Percentiles rank a stretch among this genome's conserved stretches.
phyloP scores from a whole-genome alignment of 495 filamentous ascomycete species.

The Penicillium ochrochloron region DNA sequence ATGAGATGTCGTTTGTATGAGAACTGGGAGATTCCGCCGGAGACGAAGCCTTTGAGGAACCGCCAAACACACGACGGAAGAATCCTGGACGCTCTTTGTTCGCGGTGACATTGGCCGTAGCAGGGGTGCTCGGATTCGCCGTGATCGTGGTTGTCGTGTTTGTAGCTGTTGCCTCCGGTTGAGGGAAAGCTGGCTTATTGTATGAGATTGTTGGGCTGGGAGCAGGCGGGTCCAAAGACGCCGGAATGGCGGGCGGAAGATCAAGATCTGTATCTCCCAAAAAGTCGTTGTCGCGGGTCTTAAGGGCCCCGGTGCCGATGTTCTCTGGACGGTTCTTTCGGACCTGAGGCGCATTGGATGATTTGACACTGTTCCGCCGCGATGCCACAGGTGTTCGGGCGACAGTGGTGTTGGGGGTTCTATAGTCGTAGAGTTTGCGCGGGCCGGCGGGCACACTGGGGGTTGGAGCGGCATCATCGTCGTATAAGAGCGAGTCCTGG shows the following conservation, averaged over 20 bases:
- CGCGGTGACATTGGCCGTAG: not conserved
- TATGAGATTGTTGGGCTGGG: constrained; percentile 59
- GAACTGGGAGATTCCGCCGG: constrained; percentile 27
- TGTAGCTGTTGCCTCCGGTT: constrained; percentile 34
- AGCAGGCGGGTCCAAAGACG: constrained; percentile 48
- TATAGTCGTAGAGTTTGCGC: constrained; percentile 50
- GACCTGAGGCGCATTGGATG: constrained; percentile 55
- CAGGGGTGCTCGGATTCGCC: constrained; percentile 11
- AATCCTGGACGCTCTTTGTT: constrained; percentile 81
- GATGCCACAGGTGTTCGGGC: constrained; percentile 49
- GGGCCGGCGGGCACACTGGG: constrained; percentile 86
- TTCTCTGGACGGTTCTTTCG: constrained; percentile 45
- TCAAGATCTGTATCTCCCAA: constrained; percentile 38
- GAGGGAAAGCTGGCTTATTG: constrained; percentile 49
- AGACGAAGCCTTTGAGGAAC: constrained; percentile 48
- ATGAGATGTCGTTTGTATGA: constrained; percentile 28
- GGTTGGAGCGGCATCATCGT: constrained; percentile 84
- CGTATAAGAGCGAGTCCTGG: constrained; percentile 42
- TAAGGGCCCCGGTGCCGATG: constrained; percentile 43
- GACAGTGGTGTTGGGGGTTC: constrained; percentile 49
- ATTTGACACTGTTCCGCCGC: constrained; percentile 65
- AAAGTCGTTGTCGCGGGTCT: constrained; percentile 35
- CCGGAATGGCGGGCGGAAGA: constrained; percentile 34
- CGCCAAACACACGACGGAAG: constrained; percentile 88
- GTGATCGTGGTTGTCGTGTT: constrained; percentile 24